phyloP scores from a whole-genome alignment of 2,329 filamentous ascomycete genomes.

The Whalleya microplaca region DNA sequence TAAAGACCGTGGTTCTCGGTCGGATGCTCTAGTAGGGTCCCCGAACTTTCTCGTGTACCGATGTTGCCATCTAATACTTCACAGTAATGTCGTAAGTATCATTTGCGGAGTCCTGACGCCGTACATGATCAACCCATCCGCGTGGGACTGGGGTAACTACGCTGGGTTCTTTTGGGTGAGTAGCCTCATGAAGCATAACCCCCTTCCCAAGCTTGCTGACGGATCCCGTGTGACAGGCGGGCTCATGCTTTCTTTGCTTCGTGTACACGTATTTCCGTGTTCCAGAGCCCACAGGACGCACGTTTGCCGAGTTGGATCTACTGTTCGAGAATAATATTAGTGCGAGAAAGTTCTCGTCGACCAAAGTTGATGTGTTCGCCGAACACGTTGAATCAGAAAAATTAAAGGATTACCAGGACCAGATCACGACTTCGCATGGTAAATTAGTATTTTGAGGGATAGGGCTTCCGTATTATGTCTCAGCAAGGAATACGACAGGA shows the following conservation, averaged over 20 bases:
- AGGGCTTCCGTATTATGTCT: background rate
- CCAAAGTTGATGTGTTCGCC: conserved; percentile 60
- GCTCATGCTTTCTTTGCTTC: conserved; percentile 78
- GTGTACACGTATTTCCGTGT: conserved; percentile 81
- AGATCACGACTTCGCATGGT: conserved; percentile 38
- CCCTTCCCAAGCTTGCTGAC: conserved; percentile 1
- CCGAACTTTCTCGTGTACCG: background rate
- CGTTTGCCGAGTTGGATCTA: conserved; percentile 84
- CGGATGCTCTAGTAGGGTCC: conserved; percentile 69
- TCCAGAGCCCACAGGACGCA: conserved; percentile 78
- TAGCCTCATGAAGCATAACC: background rate
- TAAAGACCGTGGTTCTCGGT: conserved; percentile 89
- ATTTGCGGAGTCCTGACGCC: conserved; percentile 81
- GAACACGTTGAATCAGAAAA: conserved; percentile 53
- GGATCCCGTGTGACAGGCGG: conserved; percentile 50
- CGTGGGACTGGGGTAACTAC: conserved; percentile 88
- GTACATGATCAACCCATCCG: conserved; percentile 88
- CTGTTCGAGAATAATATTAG: conserved; percentile 76
- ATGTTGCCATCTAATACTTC: conserved; percentile 10
- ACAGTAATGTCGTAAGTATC: conserved; percentile 78
- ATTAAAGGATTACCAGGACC: conserved; percentile 53
- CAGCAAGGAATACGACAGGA: background rate
- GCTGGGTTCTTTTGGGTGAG: conserved; percentile 83
- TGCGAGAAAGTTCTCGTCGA: conserved; percentile 72
- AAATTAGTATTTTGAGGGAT: conserved; percentile 26